A percentile compares a stretch with the other conserved stretches of the same genome.
Evolutionary conservation across 202 grass and related monocot genomes (phyloP).

Genomic region (Elaeis oleifera): DNA sequence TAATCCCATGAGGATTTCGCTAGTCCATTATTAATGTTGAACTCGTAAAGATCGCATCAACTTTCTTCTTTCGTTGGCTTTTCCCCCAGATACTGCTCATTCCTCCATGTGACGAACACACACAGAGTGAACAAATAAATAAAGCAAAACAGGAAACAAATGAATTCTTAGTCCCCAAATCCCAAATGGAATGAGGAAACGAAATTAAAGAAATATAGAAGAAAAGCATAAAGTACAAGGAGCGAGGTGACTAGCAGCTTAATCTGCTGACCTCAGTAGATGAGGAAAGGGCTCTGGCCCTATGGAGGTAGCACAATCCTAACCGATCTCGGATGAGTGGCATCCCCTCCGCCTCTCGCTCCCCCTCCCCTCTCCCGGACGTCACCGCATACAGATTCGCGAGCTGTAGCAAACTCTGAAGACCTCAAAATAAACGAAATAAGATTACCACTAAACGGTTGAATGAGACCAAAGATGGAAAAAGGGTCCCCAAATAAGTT

Average conservation of each 20-base stretch:
- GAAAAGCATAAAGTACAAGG: background rate
- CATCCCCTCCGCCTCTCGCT: conserved; percentile 1
- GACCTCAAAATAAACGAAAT: background rate
- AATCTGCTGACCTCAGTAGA: conserved; percentile 41
- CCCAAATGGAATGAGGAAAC: background rate
- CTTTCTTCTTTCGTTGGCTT: too few species aligned
- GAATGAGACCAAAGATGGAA: background rate
- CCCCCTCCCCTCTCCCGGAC: conserved; percentile 4
- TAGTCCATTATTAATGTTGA: too few species aligned
- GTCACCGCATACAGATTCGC: conserved; percentile 68
- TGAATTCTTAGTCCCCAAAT: too few species aligned
- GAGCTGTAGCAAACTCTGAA: conserved; percentile 67
- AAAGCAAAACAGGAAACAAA: too few species aligned
- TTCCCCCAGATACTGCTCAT: too few species aligned
- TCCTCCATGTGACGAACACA: too few species aligned
- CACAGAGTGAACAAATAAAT: too few species aligned
- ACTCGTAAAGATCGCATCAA: too few species aligned
- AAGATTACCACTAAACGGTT: conserved; percentile 1
- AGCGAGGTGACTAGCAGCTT: too few species aligned
- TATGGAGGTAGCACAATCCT: conserved; percentile 56
- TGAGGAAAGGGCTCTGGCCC: conserved; percentile 25
- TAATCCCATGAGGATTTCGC: too few species aligned
- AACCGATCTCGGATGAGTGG: conserved; percentile 47
- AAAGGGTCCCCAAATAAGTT: background rate
- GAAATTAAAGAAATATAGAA: conserved; percentile 5